Evolutionary conservation across 441 rosid genomes (phyloP).

Genomic region (Metrosideros polymorpha): DNA sequence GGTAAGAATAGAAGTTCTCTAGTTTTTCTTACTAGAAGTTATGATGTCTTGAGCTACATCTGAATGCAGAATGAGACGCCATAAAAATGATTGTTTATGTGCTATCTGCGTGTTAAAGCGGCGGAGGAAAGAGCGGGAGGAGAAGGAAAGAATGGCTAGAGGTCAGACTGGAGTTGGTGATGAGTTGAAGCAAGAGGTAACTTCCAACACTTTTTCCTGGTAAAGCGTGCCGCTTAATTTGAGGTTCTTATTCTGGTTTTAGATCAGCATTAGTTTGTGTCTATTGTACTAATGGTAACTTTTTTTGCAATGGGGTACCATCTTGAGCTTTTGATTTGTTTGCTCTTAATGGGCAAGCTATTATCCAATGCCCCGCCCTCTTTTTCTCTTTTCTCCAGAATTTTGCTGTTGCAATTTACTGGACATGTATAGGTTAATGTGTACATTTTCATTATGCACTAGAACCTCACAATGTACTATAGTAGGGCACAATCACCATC

Average conservation of each 20-base stretch:
- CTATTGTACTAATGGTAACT: background rate
- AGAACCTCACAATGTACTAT: background rate
- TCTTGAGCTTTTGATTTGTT: background rate
- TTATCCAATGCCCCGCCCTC: background rate
- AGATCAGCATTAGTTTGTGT: background rate
- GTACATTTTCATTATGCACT: background rate
- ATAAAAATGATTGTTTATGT: slow-evolving; percentile 92
- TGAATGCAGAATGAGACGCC: slow-evolving; percentile 65
- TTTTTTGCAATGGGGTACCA: background rate
- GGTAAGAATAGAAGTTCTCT: background rate
- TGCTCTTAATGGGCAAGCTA: background rate
- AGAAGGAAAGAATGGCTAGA: slow-evolving; percentile 43
- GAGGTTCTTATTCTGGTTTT: background rate
- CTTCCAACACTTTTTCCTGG: background rate
- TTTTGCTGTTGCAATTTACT: background rate
- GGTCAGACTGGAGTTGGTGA: slow-evolving; percentile 39
- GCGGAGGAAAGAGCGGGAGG: slow-evolving; percentile 91
- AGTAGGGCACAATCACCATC: background rate
- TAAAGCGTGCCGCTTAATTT: background rate
- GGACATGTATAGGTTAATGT: background rate
- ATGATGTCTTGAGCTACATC: background rate
- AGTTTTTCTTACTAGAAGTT: background rate
- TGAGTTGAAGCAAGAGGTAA: slow-evolving; percentile 57
- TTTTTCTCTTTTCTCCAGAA: background rate
- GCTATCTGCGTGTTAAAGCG: slow-evolving; percentile 88